Conservation (phyloP, 2,329 filamentous ascomycete genomes). For the Lasiodiplodia sp. region DNA sequence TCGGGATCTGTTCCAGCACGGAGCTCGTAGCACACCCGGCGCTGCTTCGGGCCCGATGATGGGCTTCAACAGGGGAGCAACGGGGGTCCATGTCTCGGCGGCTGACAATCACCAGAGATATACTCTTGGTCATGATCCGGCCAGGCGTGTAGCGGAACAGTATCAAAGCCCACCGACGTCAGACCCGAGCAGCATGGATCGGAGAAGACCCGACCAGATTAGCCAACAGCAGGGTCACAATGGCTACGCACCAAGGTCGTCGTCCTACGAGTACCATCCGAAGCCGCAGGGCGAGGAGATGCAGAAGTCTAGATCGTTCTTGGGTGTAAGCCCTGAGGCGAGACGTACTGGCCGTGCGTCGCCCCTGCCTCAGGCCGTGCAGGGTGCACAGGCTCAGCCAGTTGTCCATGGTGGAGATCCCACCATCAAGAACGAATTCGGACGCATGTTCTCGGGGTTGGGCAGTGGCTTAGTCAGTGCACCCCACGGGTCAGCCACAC, state of each 20-base stretch:
- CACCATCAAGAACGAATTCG: constrained; percentile 93
- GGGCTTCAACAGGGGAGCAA: constrained; percentile 9
- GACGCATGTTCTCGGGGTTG: constrained; percentile 94
- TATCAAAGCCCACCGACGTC: constrained; percentile 49
- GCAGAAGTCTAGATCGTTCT: constrained; percentile 69
- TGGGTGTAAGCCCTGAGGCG: constrained; percentile 76
- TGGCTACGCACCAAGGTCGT: constrained; percentile 37
- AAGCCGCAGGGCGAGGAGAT: constrained; percentile 60
- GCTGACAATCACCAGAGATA: constrained; percentile 24
- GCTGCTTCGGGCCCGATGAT: constrained; percentile 10
- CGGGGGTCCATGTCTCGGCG: constrained; percentile 7
- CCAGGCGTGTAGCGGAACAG: constrained; percentile 45
- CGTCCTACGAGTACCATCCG: constrained; percentile 47
- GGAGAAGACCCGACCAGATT: constrained; percentile 44
- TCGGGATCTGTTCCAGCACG: constrained; percentile 31
- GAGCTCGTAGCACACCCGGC: constrained; percentile 11
- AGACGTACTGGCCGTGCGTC: constrained; percentile 85
- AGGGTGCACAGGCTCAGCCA: constrained; percentile 84
- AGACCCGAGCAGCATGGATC: constrained; percentile 45
- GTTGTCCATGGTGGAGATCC: constrained; percentile 82
- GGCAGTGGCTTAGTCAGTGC: constrained; percentile 70
- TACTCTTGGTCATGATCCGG: constrained; percentile 42
- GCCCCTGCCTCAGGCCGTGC: constrained; percentile 89
- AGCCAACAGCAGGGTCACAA: constrained; percentile 45
- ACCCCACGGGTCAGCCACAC: constrained; percentile 62